Evolutionary conservation across 2,329 filamentous ascomycete genomes (phyloP).

Genomic region (Neocatenulostroma microsporum): DNA sequence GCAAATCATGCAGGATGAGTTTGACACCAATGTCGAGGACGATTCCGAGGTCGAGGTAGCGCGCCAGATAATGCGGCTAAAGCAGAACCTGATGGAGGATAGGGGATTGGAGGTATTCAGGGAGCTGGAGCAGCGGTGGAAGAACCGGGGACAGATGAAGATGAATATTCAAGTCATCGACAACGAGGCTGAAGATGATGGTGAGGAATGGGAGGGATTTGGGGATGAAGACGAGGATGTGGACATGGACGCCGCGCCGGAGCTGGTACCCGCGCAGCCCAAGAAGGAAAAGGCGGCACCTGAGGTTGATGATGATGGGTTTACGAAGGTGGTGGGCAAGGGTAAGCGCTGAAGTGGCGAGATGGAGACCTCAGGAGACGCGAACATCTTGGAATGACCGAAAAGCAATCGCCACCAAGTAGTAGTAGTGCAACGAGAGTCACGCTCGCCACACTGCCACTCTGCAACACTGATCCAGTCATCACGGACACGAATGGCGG

Average conservation of each 20-base stretch:
- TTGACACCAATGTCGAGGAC: conserved; percentile 87
- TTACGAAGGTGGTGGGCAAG: conserved; percentile 33
- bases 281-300: conserved; percentile 58
- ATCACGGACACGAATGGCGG: too few species aligned
- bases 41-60: conserved; percentile 72
- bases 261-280: conserved; percentile 46
- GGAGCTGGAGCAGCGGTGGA: conserved; percentile 61
- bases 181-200: conserved; percentile 49
- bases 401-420: too few species aligned
- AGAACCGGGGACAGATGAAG: conserved; percentile 60
- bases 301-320: conserved; percentile 35
- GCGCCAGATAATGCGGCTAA: conserved; percentile 60
- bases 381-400: too few species aligned
- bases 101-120: too few species aligned
- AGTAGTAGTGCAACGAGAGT: too few species aligned
- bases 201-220: conserved; percentile 40
- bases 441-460: too few species aligned
- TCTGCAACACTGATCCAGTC: too few species aligned
- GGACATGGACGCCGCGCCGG: conserved; percentile 54
- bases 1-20: conserved; percentile 92
- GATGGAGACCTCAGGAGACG: too few species aligned
- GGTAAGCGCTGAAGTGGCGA: conserved; percentile 21
- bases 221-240: conserved; percentile 47
- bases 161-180: conserved; percentile 45
- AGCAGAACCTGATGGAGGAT: conserved; percentile 56